Evolutionary conservation across 192 early-diverging fungal genomes (phyloP), one percentile per base, ranked within the genome.

Genomic region (Mortierella antarctica): DNA sequence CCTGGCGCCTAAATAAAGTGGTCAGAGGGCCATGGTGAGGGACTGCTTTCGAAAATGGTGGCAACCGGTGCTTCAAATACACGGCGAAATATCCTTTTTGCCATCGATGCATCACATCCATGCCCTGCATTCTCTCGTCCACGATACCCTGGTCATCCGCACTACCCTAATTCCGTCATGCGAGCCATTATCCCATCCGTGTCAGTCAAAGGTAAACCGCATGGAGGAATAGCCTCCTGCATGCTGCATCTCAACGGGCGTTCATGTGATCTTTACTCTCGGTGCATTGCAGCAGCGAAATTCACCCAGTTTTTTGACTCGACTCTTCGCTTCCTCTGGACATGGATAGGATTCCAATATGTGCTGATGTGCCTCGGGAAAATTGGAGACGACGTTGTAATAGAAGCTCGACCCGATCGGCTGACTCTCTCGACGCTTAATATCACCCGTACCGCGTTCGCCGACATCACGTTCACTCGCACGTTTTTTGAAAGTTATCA

Each of bases 401-500:
- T 92, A 21, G 89, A 89, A 50, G 87, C 90, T 15, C 80, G 82
- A 41, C 70, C 84, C 7, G 78, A 87, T 56, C 86, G 86, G 54
- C 73, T 90, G 20, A 53, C 71, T 48, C 84, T 94, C 18, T 85
- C 86, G n/a, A 86, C 89, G 4, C 82, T 91, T 66, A 94, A 92
- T 70, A 83, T 90, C 9, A 86, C 93, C 15, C 88, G 91, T 31
- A 90, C 93, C 0, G 91, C 91, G 3, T 90, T 87, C 64, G 87
- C 85, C 10, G 80, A 77, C 45, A 86, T 91, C 48, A 83, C 85
- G 8, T 88, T 94, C 20, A 86, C 80, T 0, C 69, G 82, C 18
- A 82, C 70, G 41, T 94, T 93, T 76, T 94, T 94, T 80, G 91
- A 92, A n/a, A 65, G 73, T 15, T 94, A 91, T 74, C 60, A 81